These are phyloP conservation scores for Fusarium sp. DNA, from an alignment of 2,329 filamentous ascomycete species.

Conservation along the genomic window DNA sequence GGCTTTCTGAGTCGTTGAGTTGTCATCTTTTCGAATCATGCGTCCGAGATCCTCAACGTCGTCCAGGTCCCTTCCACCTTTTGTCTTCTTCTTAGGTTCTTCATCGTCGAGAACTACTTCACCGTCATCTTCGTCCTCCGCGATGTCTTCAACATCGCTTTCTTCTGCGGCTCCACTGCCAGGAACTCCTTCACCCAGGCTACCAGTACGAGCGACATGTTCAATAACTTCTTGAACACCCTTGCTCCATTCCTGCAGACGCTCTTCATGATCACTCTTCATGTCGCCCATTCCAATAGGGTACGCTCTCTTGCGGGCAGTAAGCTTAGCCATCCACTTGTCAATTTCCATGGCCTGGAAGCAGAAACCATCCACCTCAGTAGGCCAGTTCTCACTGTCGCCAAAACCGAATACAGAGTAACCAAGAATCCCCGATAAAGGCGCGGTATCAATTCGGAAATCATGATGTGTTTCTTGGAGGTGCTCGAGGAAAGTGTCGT, in stretches of 20 bases:
- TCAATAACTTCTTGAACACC: constrained; percentile 80
- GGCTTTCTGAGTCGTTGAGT: constrained; percentile 50
- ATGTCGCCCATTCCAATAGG: constrained; percentile 90
- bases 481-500: constrained; percentile 89
- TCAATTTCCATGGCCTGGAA: constrained; percentile 92
- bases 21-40: constrained; percentile 66
- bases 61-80: constrained; percentile 64
- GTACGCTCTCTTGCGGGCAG: constrained; percentile 85
- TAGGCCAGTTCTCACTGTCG: constrained; percentile 91
- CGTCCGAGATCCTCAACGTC: constrained; percentile 88
- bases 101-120: constrained; percentile 62
- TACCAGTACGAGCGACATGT: constrained; percentile 71
- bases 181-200: constrained; percentile 73
- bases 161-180: constrained; percentile 88
- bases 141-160: constrained; percentile 81
- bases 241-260: constrained; percentile 81
- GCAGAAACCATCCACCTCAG: constrained; percentile 90
- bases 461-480: constrained; percentile 95
- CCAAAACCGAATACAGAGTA: constrained; percentile 97
- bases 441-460: constrained; percentile 93
- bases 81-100: constrained; percentile 56
- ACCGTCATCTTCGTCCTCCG: constrained; percentile 70
- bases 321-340: constrained; percentile 97
- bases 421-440: constrained; percentile 80
- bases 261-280: constrained; percentile 76